These are phyloP conservation scores for Alectoria sarmentosa DNA, from an alignment of 495 filamentous ascomycete species.

Conservation along the genomic window DNA sequence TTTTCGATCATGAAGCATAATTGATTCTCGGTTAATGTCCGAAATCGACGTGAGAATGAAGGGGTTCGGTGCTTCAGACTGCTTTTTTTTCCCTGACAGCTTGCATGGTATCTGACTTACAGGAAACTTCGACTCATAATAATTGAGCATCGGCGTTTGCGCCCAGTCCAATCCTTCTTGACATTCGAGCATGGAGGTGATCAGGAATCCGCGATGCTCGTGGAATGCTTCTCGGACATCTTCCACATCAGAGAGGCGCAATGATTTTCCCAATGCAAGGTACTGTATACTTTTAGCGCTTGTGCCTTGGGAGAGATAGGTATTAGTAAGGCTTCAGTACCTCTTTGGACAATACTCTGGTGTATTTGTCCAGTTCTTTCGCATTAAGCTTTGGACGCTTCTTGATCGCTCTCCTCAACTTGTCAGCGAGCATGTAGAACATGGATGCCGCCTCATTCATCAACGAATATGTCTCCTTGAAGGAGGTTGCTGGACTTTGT, in stretches of 20 bases:
- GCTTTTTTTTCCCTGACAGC: too few relatives aligned
- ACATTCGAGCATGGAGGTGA: constrained; percentile 51
- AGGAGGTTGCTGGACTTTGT: constrained; percentile 48
- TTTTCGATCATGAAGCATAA: too few relatives aligned
- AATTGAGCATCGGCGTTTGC: constrained; percentile 45
- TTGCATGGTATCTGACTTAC: constrained; percentile 31
- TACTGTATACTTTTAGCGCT: constrained; percentile 31
- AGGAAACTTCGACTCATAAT: constrained; percentile 46
- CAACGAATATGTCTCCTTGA: constrained; percentile 52
- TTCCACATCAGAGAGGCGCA: constrained; percentile 36
- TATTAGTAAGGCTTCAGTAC: constrained; percentile 25
- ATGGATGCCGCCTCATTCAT: constrained; percentile 65
- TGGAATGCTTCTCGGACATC: constrained; percentile 47
- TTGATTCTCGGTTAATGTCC: too few relatives aligned
- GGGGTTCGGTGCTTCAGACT: too few relatives aligned
- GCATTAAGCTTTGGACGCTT: constrained; percentile 12
- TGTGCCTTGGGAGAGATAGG: constrained; percentile 15
- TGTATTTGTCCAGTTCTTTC: constrained; percentile 19
- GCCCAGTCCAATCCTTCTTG: constrained; percentile 51
- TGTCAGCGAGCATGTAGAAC: constrained; percentile 60
- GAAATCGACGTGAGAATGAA: too few relatives aligned
- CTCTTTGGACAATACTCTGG: constrained; percentile 20
- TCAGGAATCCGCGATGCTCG: constrained; percentile 47
- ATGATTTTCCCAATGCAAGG: constrained; percentile 25
- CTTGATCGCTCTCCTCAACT: constrained; percentile 26